A percentile compares a stretch with the other conserved stretches of the same genome.
phyloP scores from a whole-genome alignment of 768 basidiomycete species.

The Leccinellum rugosiceps region DNA sequence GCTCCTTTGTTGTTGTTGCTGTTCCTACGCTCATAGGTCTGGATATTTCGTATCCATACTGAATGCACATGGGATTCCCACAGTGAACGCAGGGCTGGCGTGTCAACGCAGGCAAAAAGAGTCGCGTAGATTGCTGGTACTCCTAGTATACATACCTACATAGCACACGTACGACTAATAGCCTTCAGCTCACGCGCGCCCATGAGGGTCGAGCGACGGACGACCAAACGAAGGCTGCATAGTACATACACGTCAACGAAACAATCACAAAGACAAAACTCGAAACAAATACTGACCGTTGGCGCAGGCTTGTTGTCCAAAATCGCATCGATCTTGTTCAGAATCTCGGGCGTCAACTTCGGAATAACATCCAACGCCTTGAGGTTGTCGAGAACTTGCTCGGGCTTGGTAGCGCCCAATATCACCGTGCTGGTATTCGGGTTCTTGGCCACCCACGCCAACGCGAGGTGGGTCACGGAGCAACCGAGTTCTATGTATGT shows the following conservation, averaged over 20 bases:
- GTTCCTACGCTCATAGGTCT: too few species aligned
- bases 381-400: slow-evolving; percentile 48
- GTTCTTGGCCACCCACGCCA: slow-evolving; percentile 55
- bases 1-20: too few species aligned
- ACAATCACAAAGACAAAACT: not conserved
- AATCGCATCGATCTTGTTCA: slow-evolving; percentile 51
- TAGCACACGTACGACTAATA: not conserved
- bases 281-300: slow-evolving; percentile 22
- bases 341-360: slow-evolving; percentile 50
- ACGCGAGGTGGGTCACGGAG: slow-evolving; percentile 47
- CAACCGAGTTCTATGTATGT: slow-evolving; percentile 39
- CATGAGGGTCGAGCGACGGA: slow-evolving; percentile 27
- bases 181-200: slow-evolving; percentile 16
- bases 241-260: not conserved
- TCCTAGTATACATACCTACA: not conserved
- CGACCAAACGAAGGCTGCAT: slow-evolving; percentile 27
- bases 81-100: not conserved
- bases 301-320: slow-evolving; percentile 39
- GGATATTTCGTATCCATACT: too few species aligned
- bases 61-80: not conserved
- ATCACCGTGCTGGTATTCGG: slow-evolving; percentile 48
- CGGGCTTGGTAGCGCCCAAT: slow-evolving; percentile 46
- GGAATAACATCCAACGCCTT: slow-evolving; percentile 51
- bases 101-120: not conserved
- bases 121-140: not conserved